Base-by-base conservation (phyloP, 805 yeast genomes). In the Wickerhamomyces sydowiorum region DNA sequence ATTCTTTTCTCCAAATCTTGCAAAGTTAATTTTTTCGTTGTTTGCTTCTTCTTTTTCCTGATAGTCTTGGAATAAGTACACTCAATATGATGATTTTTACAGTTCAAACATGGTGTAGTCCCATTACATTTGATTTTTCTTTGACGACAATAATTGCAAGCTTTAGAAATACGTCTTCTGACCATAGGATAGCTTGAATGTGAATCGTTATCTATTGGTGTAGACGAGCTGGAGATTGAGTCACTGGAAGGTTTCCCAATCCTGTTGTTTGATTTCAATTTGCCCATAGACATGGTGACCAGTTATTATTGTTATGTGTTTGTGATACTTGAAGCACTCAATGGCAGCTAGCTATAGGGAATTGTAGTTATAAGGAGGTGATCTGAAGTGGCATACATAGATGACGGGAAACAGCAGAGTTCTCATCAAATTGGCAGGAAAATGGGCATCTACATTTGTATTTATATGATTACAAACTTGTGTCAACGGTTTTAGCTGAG, bases 1-100 rank as follows among this genome's bases (percentile, higher is more conserved):
- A 54, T 40, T 24, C 52, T 46, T 36, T 49, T 53, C 31, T 55
- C 56, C n/a, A 56, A 20, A 4, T 55, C 57, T 28, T 50, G 52
- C 15, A 55, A 24, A 4, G 56, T 47, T 18, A 49, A 41, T 36
- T 53, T 56, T 48, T 50, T 54, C 0, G 34, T 34, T n/a, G 39
- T 36, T 19, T 27, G 36, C 15, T 42, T 44, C 43, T 48, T 54
- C 46, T 50, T 56, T 42, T 47, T 53, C 32, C 49, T 47, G 8
- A 49, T 38, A 2, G 54, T 48, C 42, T 54, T 49, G 4, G 60
- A 52, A 61, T 89, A 89, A 0, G 90, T 78, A 61, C 96, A 89
- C 35, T 76, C 83, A 58, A 84, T 86, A 20, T 81, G 74, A 61
- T 88, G 90, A 3, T 82, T 95, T 3, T 95, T 82, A 57, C 96